Evolutionary conservation across 352 stramenopile species (phyloP).

Genomic region (Sclerospora graminicola): DNA sequence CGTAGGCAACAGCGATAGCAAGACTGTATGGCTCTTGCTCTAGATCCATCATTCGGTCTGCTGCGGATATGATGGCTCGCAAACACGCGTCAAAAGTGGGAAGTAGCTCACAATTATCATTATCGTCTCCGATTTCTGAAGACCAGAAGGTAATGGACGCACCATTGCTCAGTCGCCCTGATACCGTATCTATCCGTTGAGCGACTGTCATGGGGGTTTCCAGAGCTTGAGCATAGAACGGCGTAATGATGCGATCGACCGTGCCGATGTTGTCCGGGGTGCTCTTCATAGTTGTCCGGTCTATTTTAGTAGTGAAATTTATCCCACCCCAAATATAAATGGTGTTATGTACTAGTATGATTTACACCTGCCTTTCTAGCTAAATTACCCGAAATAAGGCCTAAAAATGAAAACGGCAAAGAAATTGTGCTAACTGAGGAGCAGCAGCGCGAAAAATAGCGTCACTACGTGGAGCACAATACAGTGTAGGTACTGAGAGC

Average conservation of each 20-base stretch:
- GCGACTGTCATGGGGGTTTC: not conserved
- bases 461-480: no score
- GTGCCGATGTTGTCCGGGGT: slow-evolving; percentile 14
- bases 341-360: no score
- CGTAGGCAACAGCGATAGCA: slow-evolving; percentile 21
- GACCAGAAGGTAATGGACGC: slow-evolving; percentile 2
- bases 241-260: slow-evolving; percentile 1
- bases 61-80: slow-evolving; percentile 11
- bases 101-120: not conserved
- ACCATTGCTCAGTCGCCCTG: slow-evolving; percentile 1
- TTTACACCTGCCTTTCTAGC: no score
- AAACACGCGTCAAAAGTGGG: slow-evolving; percentile 18
- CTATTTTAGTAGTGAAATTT: no score
- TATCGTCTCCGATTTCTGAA: slow-evolving; percentile 2
- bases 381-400: no score
- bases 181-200: slow-evolving; percentile 6
- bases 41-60: slow-evolving; percentile 17
- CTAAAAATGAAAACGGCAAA: no score
- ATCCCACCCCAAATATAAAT: no score
- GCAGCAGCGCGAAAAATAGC: no score
- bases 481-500: no score
- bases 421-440: no score
- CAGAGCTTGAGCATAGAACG: not conserved
- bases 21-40: slow-evolving; percentile 9
- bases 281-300: slow-evolving; percentile 10